Conservation (phyloP, 352 stramenopile genomes). For the Phytopythium kandeliae region DNA sequence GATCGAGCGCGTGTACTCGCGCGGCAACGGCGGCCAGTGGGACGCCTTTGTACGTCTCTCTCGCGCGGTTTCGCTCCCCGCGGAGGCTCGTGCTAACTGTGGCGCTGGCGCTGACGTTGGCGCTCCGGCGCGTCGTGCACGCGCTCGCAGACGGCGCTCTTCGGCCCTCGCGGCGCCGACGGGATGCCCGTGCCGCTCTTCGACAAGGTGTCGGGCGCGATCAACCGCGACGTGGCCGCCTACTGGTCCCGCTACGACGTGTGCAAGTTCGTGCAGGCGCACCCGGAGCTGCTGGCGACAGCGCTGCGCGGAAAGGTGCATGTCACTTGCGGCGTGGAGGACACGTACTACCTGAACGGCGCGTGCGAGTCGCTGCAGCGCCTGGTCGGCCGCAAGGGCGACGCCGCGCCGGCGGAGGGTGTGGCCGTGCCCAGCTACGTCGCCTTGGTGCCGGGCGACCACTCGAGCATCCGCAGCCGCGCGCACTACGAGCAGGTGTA, state of each 20-base stretch:
- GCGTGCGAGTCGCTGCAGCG: conserved; percentile 56
- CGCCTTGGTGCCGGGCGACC: conserved; percentile 59
- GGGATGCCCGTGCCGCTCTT: conserved; percentile 58
- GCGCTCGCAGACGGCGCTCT: conserved; percentile 44
- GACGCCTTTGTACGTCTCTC: conserved; percentile 64
- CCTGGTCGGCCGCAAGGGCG: conserved; percentile 28
- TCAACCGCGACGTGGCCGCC: conserved; percentile 44
- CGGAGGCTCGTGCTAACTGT: neutral
- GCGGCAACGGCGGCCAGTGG: conserved; percentile 72
- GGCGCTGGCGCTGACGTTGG: too few species aligned
- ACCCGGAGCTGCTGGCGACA: conserved; percentile 27
- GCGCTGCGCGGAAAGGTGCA: conserved; percentile 57
- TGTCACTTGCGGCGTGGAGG: conserved; percentile 64
- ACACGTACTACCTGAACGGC: conserved; percentile 74
- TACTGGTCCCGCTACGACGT: conserved; percentile 69
- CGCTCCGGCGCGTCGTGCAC: too few species aligned
- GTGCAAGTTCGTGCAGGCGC: conserved; percentile 39
- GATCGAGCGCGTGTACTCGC: conserved; percentile 54
- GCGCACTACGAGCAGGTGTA: conserved; percentile 61
- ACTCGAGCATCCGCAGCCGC: conserved; percentile 62
- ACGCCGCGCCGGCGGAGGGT: conserved; percentile 8
- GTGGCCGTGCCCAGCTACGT: conserved; percentile 54
- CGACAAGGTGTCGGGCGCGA: conserved; percentile 69
- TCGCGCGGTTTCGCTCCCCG: neutral
- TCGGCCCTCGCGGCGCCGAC: conserved; percentile 43